Percentiles rank a stretch among this genome's conserved stretches.
Evolutionary conservation across 306 rosid genomes (phyloP).

Genomic region (Corylus americana): DNA sequence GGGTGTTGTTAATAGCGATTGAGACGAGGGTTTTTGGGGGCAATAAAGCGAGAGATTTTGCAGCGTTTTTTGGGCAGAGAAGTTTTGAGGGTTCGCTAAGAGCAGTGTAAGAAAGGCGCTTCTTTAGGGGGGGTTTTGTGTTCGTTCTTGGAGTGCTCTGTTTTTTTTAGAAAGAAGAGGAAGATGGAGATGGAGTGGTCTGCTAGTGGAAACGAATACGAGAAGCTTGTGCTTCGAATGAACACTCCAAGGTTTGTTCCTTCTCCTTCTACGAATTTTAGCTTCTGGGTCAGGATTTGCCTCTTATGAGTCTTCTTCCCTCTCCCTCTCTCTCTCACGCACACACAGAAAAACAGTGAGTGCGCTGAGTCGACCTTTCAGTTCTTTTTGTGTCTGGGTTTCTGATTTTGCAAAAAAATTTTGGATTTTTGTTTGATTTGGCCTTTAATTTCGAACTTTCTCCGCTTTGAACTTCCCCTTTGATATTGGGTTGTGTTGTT

Average conservation of each 20-base stretch:
- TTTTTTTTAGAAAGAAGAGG: background rate
- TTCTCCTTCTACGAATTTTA: background rate
- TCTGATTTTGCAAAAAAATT: background rate
- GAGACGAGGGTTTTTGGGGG: slow-evolving; percentile 31
- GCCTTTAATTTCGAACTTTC: too few species aligned
- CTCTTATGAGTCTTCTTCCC: background rate
- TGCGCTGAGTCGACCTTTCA: background rate
- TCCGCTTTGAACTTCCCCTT: background rate
- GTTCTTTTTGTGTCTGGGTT: background rate
- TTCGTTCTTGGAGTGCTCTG: background rate
- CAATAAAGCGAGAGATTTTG: too few species aligned
- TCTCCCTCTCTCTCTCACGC: background rate
- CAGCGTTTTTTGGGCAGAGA: background rate
- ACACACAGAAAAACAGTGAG: background rate
- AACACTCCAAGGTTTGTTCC: slow-evolving; percentile 76
- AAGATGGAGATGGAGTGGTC: slow-evolving; percentile 64
- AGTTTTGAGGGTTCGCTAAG: background rate
- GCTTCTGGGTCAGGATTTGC: background rate
- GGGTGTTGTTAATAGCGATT: slow-evolving; percentile 54
- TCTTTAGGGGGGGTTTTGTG: background rate
- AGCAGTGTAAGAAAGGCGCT: background rate
- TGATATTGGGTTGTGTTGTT: background rate
- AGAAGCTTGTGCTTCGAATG: slow-evolving; percentile 78
- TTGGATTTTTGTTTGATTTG: background rate
- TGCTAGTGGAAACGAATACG: slow-evolving; percentile 69